Evolutionary conservation across 2,329 filamentous ascomycete genomes (phyloP).

Genomic region (Cyanodermella asteris): DNA sequence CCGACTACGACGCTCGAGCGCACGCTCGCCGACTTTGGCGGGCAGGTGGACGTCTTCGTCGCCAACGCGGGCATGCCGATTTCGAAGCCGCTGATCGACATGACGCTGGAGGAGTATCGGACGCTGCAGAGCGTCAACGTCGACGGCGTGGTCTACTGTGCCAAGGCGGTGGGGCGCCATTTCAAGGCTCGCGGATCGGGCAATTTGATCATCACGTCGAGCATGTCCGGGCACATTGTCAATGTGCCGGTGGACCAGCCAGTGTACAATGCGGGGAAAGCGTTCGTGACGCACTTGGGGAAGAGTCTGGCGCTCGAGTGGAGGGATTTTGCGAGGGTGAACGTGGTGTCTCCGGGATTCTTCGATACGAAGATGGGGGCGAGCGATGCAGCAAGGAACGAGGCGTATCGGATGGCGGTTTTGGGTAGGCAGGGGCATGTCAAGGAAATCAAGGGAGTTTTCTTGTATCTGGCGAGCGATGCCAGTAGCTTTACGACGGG

Average conservation of each 20-base stretch:
- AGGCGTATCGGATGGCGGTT: too few relatives aligned
- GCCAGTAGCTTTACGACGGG: slow-evolving; percentile 67
- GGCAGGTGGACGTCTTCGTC: slow-evolving; percentile 55
- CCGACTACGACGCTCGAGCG: slow-evolving; percentile 12
- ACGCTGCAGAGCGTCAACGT: slow-evolving; percentile 51
- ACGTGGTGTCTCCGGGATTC: slow-evolving; percentile 53
- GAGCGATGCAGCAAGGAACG: too few relatives aligned
- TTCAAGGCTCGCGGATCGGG: slow-evolving; percentile 43
- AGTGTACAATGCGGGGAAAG: slow-evolving; percentile 53
- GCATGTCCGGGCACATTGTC: slow-evolving; percentile 57
- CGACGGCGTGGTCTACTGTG: slow-evolving; percentile 59
- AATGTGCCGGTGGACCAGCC: slow-evolving; percentile 57
- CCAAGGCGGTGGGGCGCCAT: slow-evolving; percentile 44
- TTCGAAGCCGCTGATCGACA: slow-evolving; percentile 46
- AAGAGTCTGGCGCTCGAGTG: slow-evolving; percentile 47
- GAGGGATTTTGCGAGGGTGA: slow-evolving; percentile 51
- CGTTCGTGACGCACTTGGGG: slow-evolving; percentile 31
- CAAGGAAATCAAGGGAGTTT: slow-evolving; percentile 63
- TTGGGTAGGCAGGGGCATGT: slow-evolving; percentile 48
- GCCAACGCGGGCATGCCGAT: slow-evolving; percentile 60
- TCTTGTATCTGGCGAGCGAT: slow-evolving; percentile 61
- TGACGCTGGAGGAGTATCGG: slow-evolving; percentile 39
- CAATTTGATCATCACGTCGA: slow-evolving; percentile 57
- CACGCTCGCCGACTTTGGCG: slow-evolving; percentile 41
- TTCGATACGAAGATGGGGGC: slow-evolving; percentile 55